Conservation (phyloP, 805 yeast genomes). For the Diddensiella transvaalensis region DNA sequence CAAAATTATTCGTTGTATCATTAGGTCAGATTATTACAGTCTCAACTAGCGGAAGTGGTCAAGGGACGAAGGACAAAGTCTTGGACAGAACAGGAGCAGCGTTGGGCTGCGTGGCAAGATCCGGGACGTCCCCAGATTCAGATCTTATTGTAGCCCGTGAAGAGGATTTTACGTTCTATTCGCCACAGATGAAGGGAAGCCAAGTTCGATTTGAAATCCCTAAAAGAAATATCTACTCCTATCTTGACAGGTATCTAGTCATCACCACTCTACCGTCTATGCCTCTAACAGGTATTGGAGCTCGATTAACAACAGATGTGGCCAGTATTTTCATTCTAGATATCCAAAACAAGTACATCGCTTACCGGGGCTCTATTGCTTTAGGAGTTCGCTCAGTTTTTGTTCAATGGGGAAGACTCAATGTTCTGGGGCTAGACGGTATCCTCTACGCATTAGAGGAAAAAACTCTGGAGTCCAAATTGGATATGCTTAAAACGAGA, state of each 20-base stretch:
- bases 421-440: slow-evolving; percentile 71
- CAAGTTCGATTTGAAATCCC: slow-evolving; percentile 55
- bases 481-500: slow-evolving; percentile 64
- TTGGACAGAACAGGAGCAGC: slow-evolving; percentile 50
- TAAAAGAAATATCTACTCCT: slow-evolving; percentile 50
- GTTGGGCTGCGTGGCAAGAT: slow-evolving; percentile 40
- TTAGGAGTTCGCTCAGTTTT: slow-evolving; percentile 60
- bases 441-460: slow-evolving; percentile 64
- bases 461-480: slow-evolving; percentile 60
- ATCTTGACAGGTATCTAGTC: slow-evolving; percentile 51
- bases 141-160: slow-evolving; percentile 62
- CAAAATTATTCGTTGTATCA: slow-evolving; percentile 66
- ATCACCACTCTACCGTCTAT: slow-evolving; percentile 27
- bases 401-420: slow-evolving; percentile 52
- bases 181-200: slow-evolving; percentile 36
- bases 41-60: slow-evolving; percentile 73
- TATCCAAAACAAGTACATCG: slow-evolving; percentile 60
- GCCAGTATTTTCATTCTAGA: slow-evolving; percentile 68
- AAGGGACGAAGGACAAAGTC: slow-evolving; percentile 53
- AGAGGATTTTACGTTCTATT: slow-evolving; percentile 63
- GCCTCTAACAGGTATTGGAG: slow-evolving; percentile 17
- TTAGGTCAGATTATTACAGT: slow-evolving; percentile 68
- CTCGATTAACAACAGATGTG: slow-evolving; percentile 34
- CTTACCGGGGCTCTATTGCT: slow-evolving; percentile 66
- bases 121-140: slow-evolving; percentile 25